Percentiles rank a stretch among this genome's conserved stretches.
These are phyloP conservation scores for Agapanthus africanus DNA, from an alignment of 106 monocot species.

Conservation along the genomic window DNA sequence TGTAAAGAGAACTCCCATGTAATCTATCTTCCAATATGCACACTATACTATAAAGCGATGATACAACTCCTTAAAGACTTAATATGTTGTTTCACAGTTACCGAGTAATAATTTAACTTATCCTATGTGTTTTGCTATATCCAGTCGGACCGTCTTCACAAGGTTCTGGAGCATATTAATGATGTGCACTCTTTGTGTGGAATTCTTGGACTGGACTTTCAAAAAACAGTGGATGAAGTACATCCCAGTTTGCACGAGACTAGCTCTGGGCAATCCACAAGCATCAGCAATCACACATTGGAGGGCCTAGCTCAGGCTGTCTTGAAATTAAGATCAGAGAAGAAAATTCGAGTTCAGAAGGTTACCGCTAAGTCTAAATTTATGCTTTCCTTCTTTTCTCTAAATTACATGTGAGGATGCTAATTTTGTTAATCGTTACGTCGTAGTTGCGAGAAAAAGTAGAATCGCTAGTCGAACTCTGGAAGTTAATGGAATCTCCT, in stretches of 20 bases:
- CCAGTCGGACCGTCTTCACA: conserved; percentile 75
- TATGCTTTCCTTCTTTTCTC: not conserved
- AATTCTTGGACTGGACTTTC: conserved; percentile 72
- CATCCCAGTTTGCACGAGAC: conserved; percentile 79
- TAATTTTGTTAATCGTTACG: too few species aligned
- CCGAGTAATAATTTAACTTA: not conserved
- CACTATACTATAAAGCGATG: not conserved
- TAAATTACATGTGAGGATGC: too few species aligned
- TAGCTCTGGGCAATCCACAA: conserved; percentile 36
- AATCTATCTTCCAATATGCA: not conserved
- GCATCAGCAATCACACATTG: conserved; percentile 65
- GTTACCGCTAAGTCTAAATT: conserved; percentile 20
- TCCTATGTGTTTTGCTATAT: conserved; percentile 3
- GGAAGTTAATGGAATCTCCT: conserved; percentile 86
- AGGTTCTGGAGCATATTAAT: conserved; percentile 61
- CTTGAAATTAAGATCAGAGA: conserved; percentile 54
- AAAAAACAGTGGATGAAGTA: conserved; percentile 63
- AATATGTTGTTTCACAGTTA: too few species aligned
- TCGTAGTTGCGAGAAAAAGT: conserved; percentile 63
- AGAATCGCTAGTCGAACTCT: conserved; percentile 51
- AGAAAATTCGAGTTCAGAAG: conserved; percentile 48
- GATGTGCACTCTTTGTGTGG: conserved; percentile 80
- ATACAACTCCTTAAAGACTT: too few species aligned
- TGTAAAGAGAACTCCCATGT: not conserved
- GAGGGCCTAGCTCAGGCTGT: conserved; percentile 56